A percentile compares a stretch with the other conserved stretches of the same genome.
Evolutionary conservation across 495 filamentous ascomycete species (phyloP).

Genomic region (Acidiella bohemica): DNA sequence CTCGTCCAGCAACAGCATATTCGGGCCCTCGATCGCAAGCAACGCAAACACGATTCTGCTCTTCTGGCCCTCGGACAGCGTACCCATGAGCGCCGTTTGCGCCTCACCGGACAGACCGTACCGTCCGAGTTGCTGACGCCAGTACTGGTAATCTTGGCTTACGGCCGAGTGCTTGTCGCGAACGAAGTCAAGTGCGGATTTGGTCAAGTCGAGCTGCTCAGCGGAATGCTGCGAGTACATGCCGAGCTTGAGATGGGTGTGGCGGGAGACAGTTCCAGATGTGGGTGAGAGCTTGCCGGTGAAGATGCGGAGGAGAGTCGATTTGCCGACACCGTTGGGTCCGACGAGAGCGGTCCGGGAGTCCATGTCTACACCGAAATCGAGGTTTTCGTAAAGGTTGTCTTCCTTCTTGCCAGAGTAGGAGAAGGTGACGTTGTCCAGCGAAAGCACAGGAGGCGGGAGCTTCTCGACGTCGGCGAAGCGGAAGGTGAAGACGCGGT

Average conservation of each 20-base stretch:
- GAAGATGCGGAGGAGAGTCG: conserved; percentile 94
- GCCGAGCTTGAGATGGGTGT: conserved; percentile 96
- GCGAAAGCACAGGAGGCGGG: conserved; percentile 87
- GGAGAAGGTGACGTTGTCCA: conserved; percentile 95
- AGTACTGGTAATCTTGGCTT: conserved; percentile 97
- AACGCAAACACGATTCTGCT: conserved; percentile 94
- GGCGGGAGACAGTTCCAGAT: conserved; percentile 63
- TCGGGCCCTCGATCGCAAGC: conserved; percentile 87
- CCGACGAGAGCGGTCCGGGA: conserved; percentile 92
- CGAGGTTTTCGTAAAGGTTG: conserved; percentile 88
- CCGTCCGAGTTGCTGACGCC: conserved; percentile 89
- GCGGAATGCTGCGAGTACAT: conserved; percentile 97
- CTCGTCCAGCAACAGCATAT: conserved; percentile 97
- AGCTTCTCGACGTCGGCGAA: conserved; percentile 98
- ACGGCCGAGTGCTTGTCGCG: conserved; percentile 83
- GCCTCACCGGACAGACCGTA: conserved; percentile 85
- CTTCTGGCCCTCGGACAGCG: conserved; percentile 94
- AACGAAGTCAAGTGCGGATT: conserved; percentile 94
- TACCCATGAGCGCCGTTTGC: conserved; percentile 96
- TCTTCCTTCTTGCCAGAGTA: conserved; percentile 83
- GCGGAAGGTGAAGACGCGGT: conserved; percentile 93
- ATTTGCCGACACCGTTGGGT: conserved; percentile 99
- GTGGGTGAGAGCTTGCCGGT: conserved; percentile 89
- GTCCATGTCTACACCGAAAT: conserved; percentile 99
- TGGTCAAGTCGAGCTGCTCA: conserved; percentile 95